Percentiles rank a stretch among this genome's conserved stretches.
phyloP scores from a whole-genome alignment of 1,284 basidiomycete species.

The Lentinula novae-zelandiae region DNA sequence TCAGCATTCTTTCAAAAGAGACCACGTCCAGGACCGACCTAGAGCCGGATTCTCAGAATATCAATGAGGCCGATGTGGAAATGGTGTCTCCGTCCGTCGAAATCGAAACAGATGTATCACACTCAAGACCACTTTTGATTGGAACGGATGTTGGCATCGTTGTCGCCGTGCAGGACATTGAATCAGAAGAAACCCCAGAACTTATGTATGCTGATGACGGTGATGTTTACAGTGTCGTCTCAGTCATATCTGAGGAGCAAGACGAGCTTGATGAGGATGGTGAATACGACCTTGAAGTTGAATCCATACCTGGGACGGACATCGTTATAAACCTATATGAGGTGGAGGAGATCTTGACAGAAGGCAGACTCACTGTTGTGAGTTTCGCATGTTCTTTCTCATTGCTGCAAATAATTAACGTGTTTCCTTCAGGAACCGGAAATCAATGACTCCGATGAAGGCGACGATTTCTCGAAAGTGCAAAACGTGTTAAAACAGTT shows the following conservation, averaged over 20 bases:
- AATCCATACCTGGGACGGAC: neutral
- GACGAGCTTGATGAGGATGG: neutral
- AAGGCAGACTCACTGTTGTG: slow-evolving; percentile 3
- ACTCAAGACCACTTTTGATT: neutral
- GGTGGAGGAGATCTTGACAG: slow-evolving; percentile 5
- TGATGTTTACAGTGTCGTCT: slow-evolving; percentile 3
- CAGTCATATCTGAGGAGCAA: slow-evolving; percentile 2
- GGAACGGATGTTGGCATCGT: neutral
- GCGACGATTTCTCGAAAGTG: neutral
- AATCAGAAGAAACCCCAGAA: neutral
- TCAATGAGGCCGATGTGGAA: neutral
- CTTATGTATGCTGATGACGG: neutral
- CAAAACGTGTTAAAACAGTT: neutral
- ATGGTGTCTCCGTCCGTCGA: neutral
- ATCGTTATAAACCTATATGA: neutral
- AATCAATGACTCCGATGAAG: neutral
- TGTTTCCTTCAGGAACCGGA: neutral
- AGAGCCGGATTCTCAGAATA: too few relatives aligned
- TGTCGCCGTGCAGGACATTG: neutral
- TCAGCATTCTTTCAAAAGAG: neutral
- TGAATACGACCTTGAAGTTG: slow-evolving; percentile 6
- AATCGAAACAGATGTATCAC: neutral
- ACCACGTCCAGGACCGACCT: too few relatives aligned
- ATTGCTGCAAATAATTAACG: neutral
- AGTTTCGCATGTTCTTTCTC: neutral